Evolutionary conservation across 768 basidiomycete genomes (phyloP), one percentile per base, ranked within the genome.

Genomic region (Leucocoprinus sp.): DNA sequence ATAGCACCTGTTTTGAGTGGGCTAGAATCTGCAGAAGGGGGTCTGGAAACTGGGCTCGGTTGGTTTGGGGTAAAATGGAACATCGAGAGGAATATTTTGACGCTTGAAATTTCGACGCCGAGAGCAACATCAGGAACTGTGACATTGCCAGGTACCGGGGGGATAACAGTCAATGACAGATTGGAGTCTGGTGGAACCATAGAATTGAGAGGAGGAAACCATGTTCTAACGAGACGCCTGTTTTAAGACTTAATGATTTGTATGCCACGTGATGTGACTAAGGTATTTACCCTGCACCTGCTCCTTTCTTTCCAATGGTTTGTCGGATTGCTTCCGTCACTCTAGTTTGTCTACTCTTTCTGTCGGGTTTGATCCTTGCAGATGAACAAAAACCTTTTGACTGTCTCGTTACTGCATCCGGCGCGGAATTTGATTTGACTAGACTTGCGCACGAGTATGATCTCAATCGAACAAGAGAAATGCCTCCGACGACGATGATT

Each of bases 401-500:
- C 58, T 90, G 86, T 60, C 63, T 68, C 59, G 42, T 55, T 52
- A 53, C 65, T 26, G 70, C 64, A 31, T 31, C 31, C 36, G 66
- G 62, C 44, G 47, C 59, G 50, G 72, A 66, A 29, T 89, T 78
- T 55, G 82, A 91, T 64, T 64, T 90, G 39, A 76, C 69, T 15
- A 46, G 58, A 15, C 67, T 89, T 26, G 61, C 59, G 26, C 80
- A 77, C 37, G 70, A 71, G 54, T 72, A 77, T 45, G 64, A 62
- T 11, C 58, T 76, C 40, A 70, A 60, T 45, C 70, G 73, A 38
- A 77, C 70, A 41, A 71, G 78, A 37, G 60, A 71, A 7, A 69
- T 73, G 23, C 85, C 84, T 3, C 89, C 89, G 22, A 82, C 72
- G n/a, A 65, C 55, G 8, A 78, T 71, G 55, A 46, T 71, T 6